These are phyloP conservation scores for Thelonectria discophora DNA, from an alignment of 2,329 filamentous ascomycete species.

Conservation along the genomic window DNA sequence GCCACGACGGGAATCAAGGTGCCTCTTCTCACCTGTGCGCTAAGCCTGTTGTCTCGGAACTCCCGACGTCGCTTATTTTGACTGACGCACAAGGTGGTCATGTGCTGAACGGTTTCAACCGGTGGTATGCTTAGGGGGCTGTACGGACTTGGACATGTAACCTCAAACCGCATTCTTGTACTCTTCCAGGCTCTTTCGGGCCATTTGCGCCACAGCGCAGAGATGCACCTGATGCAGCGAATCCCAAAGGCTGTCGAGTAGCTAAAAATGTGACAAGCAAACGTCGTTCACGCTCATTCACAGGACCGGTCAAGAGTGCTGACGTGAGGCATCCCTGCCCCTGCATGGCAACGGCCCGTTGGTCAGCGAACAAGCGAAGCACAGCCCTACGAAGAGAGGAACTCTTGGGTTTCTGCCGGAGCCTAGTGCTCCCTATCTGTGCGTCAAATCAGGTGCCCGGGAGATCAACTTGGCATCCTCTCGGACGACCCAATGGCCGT, in stretches of 20 bases:
- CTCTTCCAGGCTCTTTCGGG: not conserved
- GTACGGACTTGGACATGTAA: not conserved
- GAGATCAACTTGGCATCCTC: not conserved
- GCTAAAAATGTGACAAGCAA: not conserved
- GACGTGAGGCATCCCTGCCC: not conserved
- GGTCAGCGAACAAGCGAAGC: not conserved
- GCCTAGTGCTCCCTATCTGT: too few species aligned
- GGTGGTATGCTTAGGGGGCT: not conserved
- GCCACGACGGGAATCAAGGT: not conserved
- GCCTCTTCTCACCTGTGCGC: not conserved
- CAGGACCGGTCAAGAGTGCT: not conserved
- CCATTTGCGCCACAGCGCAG: not conserved
- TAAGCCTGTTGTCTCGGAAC: not conserved
- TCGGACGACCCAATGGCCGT: not conserved
- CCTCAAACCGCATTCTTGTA: not conserved
- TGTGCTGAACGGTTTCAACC: not conserved
- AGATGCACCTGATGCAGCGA: not conserved
- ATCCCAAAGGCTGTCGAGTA: too few species aligned
- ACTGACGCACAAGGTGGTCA: not conserved
- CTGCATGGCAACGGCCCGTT: not conserved
- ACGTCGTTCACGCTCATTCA: not conserved
- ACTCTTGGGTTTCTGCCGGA: not conserved
- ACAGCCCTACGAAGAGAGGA: not conserved
- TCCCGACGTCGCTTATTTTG: not conserved
- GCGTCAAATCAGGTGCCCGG: not conserved